These are phyloP conservation scores for Arthroderma sp. DNA, from an alignment of 2,329 filamentous ascomycete species.

Conservation along the genomic window DNA sequence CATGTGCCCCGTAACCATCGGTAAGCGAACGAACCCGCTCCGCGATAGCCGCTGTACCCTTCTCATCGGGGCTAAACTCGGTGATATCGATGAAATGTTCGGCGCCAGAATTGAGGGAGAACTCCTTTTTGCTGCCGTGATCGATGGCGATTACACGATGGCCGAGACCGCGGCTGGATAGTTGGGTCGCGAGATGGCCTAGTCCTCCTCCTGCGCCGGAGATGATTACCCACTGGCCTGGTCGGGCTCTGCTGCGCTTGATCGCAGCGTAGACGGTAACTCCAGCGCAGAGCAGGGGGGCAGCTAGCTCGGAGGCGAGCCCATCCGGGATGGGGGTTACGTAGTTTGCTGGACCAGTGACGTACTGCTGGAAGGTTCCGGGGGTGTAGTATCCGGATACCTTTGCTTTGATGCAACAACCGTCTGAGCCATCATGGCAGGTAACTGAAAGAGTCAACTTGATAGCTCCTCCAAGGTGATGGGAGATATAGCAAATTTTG, in stretches of 20 bases:
- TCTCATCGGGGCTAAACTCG: conserved; percentile 33
- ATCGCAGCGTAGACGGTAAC: conserved; percentile 55
- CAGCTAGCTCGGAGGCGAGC: conserved; percentile 46
- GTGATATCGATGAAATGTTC: conserved; percentile 54
- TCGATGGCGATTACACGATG: conserved; percentile 54
- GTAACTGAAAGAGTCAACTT: conserved; percentile 20
- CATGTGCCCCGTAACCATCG: conserved; percentile 44
- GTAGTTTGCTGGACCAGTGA: conserved; percentile 50
- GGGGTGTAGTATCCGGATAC: conserved; percentile 55
- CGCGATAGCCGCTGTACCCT: conserved; percentile 33
- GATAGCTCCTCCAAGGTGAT: neutral
- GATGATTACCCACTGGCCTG: conserved; percentile 49
- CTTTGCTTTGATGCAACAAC: conserved; percentile 42
- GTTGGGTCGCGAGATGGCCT: conserved; percentile 51
- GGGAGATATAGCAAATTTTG: neutral
- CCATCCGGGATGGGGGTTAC: conserved; percentile 55
- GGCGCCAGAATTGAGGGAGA: conserved; percentile 48
- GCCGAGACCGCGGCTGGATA: conserved; percentile 47
- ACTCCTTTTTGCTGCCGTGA: conserved; percentile 45
- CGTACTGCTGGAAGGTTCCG: conserved; percentile 62
- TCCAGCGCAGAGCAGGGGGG: conserved; percentile 55
- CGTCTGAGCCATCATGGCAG: conserved; percentile 43
- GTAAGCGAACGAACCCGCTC: conserved; percentile 45
- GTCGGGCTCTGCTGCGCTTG: conserved; percentile 45
- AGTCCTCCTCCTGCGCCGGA: conserved; percentile 49